phyloP scores from a whole-genome alignment of 2,329 filamentous ascomycete genomes.

The Monosporascus sp. region DNA sequence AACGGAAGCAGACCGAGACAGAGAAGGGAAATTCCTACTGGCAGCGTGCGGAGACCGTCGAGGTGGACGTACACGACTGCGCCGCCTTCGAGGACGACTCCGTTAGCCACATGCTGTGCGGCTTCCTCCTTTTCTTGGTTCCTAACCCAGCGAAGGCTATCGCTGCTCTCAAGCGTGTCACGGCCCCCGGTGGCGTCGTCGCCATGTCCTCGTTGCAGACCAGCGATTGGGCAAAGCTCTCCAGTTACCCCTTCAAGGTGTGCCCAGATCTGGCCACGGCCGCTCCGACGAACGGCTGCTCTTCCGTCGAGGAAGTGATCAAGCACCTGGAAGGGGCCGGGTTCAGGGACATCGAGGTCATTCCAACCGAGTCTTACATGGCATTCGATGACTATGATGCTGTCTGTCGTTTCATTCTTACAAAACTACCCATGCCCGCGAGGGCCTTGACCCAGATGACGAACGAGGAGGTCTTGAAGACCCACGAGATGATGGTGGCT shows the following conservation, averaged over 20 bases:
- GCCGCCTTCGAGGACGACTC: conserved; percentile 4
- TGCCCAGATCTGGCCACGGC: conserved; percentile 4
- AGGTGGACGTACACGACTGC: conserved; percentile 6
- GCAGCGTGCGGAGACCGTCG: conserved; percentile 1
- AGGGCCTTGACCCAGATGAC: conserved; percentile 7
- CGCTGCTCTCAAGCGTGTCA: conserved; percentile 3
- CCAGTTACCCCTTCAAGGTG: conserved; percentile 7
- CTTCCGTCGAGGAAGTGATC: conserved; percentile 2
- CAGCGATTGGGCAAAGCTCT: conserved; percentile 8
- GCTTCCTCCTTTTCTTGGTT: conserved; percentile 8
- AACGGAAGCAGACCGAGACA: conserved; percentile 1
- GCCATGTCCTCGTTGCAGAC: conserved; percentile 6
- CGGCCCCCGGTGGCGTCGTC: conserved; percentile 6
- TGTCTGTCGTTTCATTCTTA: conserved; percentile 7
- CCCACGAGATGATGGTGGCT: conserved; percentile 8
- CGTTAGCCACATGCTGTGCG: conserved; percentile 7
- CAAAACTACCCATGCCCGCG: conserved; percentile 7
- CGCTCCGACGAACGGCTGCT: conserved; percentile 3
- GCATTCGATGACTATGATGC: conserved; percentile 7
- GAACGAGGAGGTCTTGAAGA: conserved; percentile 8
- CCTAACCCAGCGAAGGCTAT: conserved; percentile 7
- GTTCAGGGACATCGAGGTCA: conserved; percentile 7
- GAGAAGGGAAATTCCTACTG: conserved; percentile 4
- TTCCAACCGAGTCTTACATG: conserved; percentile 3
- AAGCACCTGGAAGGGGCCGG: conserved; percentile 2